Conservation (phyloP, 2,329 filamentous ascomycete species). For the Xylariales sp. region DNA sequence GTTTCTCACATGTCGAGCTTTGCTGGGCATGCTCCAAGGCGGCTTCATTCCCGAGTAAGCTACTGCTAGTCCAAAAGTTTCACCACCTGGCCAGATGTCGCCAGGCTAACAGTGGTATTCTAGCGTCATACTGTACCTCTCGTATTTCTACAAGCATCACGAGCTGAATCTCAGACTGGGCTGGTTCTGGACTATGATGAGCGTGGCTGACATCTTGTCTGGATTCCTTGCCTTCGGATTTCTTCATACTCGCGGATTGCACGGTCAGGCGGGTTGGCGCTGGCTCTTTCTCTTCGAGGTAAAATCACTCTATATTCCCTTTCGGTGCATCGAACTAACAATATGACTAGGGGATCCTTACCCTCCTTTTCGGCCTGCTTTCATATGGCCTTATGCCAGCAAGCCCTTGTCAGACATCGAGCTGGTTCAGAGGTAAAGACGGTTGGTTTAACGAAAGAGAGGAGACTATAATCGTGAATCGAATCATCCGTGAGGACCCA, state of each 20-base stretch:
- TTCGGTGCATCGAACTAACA: background rate
- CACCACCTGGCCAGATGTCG: too few relatives aligned
- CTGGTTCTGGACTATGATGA: slow-evolving; percentile 28
- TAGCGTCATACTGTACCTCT: slow-evolving; percentile 23
- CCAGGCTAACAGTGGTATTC: slow-evolving; percentile 3
- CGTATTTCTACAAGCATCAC: slow-evolving; percentile 8
- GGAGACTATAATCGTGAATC: slow-evolving; percentile 58
- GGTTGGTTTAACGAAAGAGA: slow-evolving; percentile 61
- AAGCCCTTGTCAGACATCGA: slow-evolving; percentile 44
- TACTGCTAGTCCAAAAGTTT: background rate
- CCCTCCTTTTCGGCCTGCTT: slow-evolving; percentile 38
- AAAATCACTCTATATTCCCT: too few relatives aligned
- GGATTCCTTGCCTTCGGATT: slow-evolving; percentile 28
- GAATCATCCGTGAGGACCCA: slow-evolving; percentile 48
- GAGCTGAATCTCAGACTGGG: slow-evolving; percentile 20
- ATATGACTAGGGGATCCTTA: slow-evolving; percentile 15
- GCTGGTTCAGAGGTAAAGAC: slow-evolving; percentile 49
- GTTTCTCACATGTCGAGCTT: slow-evolving; percentile 23
- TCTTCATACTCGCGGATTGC: slow-evolving; percentile 31
- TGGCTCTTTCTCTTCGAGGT: slow-evolving; percentile 54
- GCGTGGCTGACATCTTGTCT: slow-evolving; percentile 25
- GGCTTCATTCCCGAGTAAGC: slow-evolving; percentile 28
- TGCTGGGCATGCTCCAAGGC: slow-evolving; percentile 28
- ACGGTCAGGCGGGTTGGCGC: slow-evolving; percentile 33
- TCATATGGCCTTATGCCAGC: slow-evolving; percentile 42